These are phyloP conservation scores for Cryptococcus sp. DNA, from an alignment of 1,284 basidiomycete genomes.

Conservation along the genomic window DNA sequence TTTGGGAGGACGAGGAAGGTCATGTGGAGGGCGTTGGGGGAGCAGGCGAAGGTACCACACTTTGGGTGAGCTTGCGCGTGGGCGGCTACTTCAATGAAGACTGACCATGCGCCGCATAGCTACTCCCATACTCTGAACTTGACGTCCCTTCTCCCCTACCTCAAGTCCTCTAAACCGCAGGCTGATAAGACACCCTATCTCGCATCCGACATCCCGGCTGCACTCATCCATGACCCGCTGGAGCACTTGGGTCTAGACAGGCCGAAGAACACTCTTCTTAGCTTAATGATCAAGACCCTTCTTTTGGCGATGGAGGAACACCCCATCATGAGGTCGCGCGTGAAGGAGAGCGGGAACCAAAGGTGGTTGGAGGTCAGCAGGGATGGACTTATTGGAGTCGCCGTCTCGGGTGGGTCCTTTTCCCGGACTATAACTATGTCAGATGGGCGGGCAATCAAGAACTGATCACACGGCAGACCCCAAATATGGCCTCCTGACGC, in stretches of 20 bases:
- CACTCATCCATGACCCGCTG: slow-evolving; percentile 49
- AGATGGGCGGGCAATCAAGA: not conserved
- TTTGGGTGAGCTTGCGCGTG: slow-evolving; percentile 60
- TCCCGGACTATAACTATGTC: not conserved
- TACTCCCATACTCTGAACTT: slow-evolving; percentile 73
- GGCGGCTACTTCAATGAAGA: not conserved
- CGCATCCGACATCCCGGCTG: slow-evolving; percentile 55
- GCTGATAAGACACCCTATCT: slow-evolving; percentile 45
- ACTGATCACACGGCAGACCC: slow-evolving; percentile 56
- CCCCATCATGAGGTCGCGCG: slow-evolving; percentile 41
- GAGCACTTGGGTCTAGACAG: slow-evolving; percentile 1
- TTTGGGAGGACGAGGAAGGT: slow-evolving; percentile 72
- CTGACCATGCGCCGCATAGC: slow-evolving; percentile 12
- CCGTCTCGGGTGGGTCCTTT: slow-evolving; percentile 37
- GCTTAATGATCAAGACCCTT: slow-evolving; percentile 80
- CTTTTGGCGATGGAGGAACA: slow-evolving; percentile 69
- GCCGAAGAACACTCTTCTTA: slow-evolving; percentile 67
- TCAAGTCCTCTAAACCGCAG: slow-evolving; percentile 63
- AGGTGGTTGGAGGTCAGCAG: slow-evolving; percentile 36
- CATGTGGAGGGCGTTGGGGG: slow-evolving; percentile 84
- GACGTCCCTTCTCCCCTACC: slow-evolving; percentile 66
- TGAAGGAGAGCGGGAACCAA: slow-evolving; percentile 22
- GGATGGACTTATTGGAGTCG: slow-evolving; percentile 40
- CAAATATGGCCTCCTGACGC: slow-evolving; percentile 75
- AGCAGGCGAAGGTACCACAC: slow-evolving; percentile 61